Base-by-base conservation (phyloP, 2,329 filamentous ascomycete species). In the Claviceps digitariae region DNA sequence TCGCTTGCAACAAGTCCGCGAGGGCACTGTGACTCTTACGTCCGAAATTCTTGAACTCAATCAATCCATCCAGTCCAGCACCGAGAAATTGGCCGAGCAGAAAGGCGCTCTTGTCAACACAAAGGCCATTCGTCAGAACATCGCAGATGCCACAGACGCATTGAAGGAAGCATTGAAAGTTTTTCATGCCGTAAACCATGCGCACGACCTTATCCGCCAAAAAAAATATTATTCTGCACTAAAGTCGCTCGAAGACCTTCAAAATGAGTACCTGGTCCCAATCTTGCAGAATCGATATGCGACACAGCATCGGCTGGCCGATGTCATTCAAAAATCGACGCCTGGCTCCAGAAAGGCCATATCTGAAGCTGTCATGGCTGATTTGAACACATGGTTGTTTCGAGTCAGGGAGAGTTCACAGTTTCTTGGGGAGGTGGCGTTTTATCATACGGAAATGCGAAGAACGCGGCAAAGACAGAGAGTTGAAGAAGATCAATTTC, bases 191-290 rank as follows among this genome's bases (percentile, higher is more conserved):
- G 90, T 95, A 51, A 98, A 98, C 63, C 84, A 95, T 63, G 88
- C 95, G 3, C 90, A 96, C 66, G 93, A 97, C 52, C 74, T 98
- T 54, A 79, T 97, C 48, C 82, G 83, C 41, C 91, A 89, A 70
- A 95, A 96, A 71, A 94, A 90, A 60, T 95, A 97, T 66, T 98
- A 98, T 67, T 89, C 86, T 6, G 93, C 93, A 2, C 76, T 98
- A 51, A 90, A 95, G 60, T 91, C 91, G 4, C 75, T 98, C 48
- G 93, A 97, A 62, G 93, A 98, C 66, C 75, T 98, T 43, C 91
- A 97, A 65, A 96, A 95, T 68, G 90, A 98, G 59, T 89, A 97
- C 64, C 78, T 98, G 20, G 73, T 84, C 15, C 81, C 81, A 20
- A 83, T 77, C 47, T 78, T 84, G 56, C 81, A 84, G 63, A 84